Evolutionary conservation across 2,329 filamentous ascomycete species (phyloP).

Genomic region (Colletotrichum sansevieriae): DNA sequence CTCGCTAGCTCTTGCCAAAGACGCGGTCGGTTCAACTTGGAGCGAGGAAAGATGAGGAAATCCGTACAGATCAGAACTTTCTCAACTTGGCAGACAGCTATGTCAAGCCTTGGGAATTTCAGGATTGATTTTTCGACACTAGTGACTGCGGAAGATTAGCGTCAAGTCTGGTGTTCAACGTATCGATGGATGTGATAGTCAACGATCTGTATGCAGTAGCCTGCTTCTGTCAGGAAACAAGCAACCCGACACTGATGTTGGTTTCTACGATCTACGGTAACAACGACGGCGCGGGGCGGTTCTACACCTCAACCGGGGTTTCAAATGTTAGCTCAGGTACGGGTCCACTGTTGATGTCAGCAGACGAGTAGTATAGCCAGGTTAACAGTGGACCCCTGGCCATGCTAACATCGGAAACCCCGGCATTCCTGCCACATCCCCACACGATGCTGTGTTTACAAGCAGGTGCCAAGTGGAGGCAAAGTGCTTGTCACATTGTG

Average conservation of each 20-base stretch:
- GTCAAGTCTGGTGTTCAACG: neutral
- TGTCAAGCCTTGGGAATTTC: neutral
- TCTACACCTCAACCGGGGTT: neutral
- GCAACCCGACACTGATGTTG: neutral
- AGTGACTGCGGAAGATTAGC: neutral
- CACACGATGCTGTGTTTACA: neutral
- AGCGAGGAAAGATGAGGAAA: neutral
- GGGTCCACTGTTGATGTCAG: no score
- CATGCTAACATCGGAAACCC: no score
- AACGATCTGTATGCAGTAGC: no score
- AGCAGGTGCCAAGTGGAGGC: slow-evolving; percentile 6
- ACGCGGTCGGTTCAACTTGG: neutral
- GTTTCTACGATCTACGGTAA: neutral
- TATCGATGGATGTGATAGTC: neutral
- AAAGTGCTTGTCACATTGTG: slow-evolving; percentile 21
- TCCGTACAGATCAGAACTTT: neutral
- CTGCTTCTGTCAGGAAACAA: neutral
- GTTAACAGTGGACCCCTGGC: no score
- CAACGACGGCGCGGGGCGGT: neutral
- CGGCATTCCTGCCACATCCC: neutral
- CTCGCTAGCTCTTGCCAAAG: slow-evolving; percentile 5
- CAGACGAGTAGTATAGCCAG: no score
- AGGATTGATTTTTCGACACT: neutral
- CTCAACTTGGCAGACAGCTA: neutral
- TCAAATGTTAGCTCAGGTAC: no score